Percentiles rank a stretch among this genome's conserved stretches.
These are phyloP conservation scores for Ceratocystis albifundus DNA, from an alignment of 2,329 filamentous ascomycete genomes.

Conservation along the genomic window DNA sequence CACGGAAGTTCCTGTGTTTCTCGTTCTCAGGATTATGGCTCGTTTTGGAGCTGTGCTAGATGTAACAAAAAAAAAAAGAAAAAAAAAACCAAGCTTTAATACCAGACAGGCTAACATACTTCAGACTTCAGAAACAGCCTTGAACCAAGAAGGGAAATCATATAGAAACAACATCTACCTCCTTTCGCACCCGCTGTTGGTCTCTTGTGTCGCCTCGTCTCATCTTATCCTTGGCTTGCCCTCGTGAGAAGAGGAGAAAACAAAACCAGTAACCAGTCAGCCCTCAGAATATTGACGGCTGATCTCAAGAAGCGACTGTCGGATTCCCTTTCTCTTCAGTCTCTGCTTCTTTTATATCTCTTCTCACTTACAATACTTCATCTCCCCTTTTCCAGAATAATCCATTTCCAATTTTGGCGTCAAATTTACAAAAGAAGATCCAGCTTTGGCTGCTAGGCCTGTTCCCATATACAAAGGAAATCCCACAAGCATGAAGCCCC, in stretches of 20 bases:
- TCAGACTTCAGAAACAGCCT: neutral
- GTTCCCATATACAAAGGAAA: neutral
- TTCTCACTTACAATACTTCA: neutral
- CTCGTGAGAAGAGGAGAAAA: neutral
- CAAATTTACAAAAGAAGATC: neutral
- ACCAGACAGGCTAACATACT: conserved; percentile 5
- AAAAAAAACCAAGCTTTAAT: neutral
- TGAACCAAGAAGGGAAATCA: neutral
- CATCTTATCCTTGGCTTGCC: conserved; percentile 1
- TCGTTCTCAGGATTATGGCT: conserved; percentile 11
- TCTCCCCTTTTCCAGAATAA: neutral
- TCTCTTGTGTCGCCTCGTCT: conserved; percentile 11
- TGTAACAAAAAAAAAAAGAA: too few species aligned
- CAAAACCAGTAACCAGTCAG: neutral
- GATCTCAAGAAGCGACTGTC: neutral
- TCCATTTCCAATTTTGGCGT: neutral
- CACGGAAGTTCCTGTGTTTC: neutral
- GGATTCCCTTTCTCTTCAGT: neutral
- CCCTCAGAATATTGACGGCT: neutral
- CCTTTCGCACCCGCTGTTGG: neutral
- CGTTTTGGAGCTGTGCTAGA: neutral
- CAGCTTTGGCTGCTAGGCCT: neutral
- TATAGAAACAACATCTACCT: neutral
- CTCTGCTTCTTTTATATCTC: neutral
- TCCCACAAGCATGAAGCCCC: conserved; percentile 17